Evolutionary conservation across 1,284 basidiomycete genomes (phyloP), one percentile per base, ranked within the genome.

Genomic region (Salmacisia buchloeana): DNA sequence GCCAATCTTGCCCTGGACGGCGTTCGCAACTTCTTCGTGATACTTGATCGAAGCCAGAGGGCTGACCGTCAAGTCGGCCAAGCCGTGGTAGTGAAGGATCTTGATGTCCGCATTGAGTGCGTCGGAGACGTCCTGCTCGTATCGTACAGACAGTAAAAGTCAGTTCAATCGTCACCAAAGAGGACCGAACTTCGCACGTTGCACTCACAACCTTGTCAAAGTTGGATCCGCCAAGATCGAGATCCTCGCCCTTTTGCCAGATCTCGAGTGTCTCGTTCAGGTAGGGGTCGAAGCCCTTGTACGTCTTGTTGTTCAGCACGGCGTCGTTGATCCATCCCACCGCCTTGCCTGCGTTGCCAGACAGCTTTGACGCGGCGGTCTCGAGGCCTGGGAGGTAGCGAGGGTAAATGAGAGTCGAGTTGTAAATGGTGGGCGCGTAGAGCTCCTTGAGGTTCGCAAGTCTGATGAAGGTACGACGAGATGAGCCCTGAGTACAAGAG

Each of bases 321-420:
- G 67, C 29, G 70, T 76, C 33, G 73, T 74, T 31, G 71, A 75
- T 10, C 77, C 77, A 64, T 68, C 68, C 65, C 70, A 73, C 46
- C 68, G 77, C 60, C 59, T 68, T 68, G 18, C 29, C 54, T n/a
- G 43, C 56, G 5, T 61, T 25, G 33, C 64, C 64, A 5, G 6
- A 3, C 45, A 60, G 29, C 31, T 23, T 41, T 3, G 2, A 3
- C 13, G 45, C 29, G 2, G 25, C 25, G 41, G n/a, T 35, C 52
- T 68, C 67, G n/a, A 56, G 21, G 6, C 64, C 61, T 18, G 66
- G 65, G 23, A 58, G 57, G 58, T 57, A 68, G 18, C 41, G 36
- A 9, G 58, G 45, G 46, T 68, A 68, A 21, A 68, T 39, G 43
- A 63, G 41, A 10, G 39, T 60, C 12, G 45, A 45, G n/a, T 56